Percentiles rank a stretch among this genome's conserved stretches.
phyloP scores from a whole-genome alignment of 129 eudicot genomes.

The Flaveria robusta region DNA sequence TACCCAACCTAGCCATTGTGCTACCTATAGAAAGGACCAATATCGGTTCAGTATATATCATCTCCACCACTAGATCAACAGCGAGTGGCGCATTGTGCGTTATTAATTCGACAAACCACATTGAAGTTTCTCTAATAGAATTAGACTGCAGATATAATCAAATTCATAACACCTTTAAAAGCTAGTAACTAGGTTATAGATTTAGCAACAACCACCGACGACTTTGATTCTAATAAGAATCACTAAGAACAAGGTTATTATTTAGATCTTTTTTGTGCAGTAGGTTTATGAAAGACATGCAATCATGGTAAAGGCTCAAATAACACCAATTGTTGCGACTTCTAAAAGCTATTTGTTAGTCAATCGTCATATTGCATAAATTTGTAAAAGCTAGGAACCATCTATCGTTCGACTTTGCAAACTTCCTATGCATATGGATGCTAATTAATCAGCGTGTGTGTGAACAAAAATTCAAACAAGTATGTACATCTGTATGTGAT shows the following conservation, averaged over 20 bases:
- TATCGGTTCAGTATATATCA: neutral
- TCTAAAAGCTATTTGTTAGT: neutral
- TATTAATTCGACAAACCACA: neutral
- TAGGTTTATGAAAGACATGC: neutral
- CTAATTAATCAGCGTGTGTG: neutral
- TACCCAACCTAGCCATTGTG: neutral
- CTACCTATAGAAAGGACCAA: neutral
- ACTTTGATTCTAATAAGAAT: neutral
- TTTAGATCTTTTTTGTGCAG: neutral
- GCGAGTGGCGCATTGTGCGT: neutral
- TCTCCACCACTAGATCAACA: neutral
- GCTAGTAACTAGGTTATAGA: neutral
- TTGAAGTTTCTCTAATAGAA: neutral
- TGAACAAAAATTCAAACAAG: neutral
- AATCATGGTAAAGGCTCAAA: neutral
- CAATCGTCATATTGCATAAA: neutral
- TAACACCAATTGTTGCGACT: neutral
- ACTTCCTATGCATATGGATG: neutral
- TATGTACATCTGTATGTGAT: neutral
- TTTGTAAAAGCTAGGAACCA: neutral
- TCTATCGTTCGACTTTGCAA: neutral
- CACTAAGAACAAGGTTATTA: neutral
- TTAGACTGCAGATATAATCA: neutral
- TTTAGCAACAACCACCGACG: neutral
- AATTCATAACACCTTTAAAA: neutral